A percentile compares a stretch with the other conserved stretches of the same genome.
phyloP scores from a whole-genome alignment of 2,329 filamentous ascomycete genomes.

The Bipolaris zeicola region DNA sequence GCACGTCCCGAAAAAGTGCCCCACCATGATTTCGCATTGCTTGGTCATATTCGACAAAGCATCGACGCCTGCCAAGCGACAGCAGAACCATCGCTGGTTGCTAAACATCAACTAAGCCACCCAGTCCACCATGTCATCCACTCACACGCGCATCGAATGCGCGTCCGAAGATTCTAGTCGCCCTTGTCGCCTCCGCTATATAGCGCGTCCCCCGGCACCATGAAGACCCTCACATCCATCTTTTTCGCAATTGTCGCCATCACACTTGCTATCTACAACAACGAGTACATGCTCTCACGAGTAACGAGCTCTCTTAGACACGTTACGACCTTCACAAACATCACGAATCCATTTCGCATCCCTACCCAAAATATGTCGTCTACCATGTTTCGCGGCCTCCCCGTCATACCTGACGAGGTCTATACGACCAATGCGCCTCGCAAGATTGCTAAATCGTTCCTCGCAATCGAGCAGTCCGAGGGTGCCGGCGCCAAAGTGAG shows the following conservation, averaged over 20 bases:
- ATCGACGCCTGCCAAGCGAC: constrained; percentile 15
- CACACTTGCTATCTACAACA: constrained; percentile 46
- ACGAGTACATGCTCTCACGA: constrained; percentile 51
- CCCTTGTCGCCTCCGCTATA: constrained; percentile 35
- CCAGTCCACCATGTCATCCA: constrained; percentile 25
- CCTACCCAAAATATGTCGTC: constrained; percentile 38
- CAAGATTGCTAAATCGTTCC: constrained; percentile 80
- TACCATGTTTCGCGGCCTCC: constrained; percentile 54
- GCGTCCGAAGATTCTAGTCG: constrained; percentile 42
- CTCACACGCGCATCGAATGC: constrained; percentile 15
- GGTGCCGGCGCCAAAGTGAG: constrained; percentile 87
- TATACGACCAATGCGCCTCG: constrained; percentile 60
- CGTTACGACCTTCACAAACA: constrained; percentile 30
- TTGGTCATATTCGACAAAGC: constrained; percentile 32
- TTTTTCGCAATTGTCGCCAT: constrained; percentile 52
- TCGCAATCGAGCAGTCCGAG: constrained; percentile 84
- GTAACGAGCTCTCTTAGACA: constrained; percentile 41
- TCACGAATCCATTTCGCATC: constrained; percentile 25
- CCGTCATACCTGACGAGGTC: constrained; percentile 52
- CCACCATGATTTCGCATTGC: constrained; percentile 17
- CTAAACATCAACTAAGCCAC: constrained; percentile 38
- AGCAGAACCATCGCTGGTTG: constrained; percentile 20
- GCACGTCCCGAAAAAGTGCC: constrained; percentile 1
- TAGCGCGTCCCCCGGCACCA: constrained; percentile 37
- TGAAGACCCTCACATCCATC: constrained; percentile 50